Percentiles rank a stretch among this genome's conserved stretches.
Conservation (phyloP, 257 asterid genomes). For the Solanum piurae region DNA sequence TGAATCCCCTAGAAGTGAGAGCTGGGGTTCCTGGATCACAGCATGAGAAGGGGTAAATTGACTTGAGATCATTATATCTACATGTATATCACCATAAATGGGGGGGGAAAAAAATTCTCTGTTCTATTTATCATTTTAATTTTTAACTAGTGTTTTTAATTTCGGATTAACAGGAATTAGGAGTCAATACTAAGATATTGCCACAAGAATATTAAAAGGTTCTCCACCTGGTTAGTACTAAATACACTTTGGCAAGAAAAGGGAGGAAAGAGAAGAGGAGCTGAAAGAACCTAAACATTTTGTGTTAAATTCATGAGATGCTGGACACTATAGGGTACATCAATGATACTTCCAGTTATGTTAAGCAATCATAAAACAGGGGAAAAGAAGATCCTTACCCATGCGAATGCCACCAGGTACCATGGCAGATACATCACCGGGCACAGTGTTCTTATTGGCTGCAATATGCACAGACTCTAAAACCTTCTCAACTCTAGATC, state of each 20-base stretch:
- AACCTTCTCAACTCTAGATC: constrained; percentile 93
- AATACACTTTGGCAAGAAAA: not conserved
- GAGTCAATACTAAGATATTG: not conserved
- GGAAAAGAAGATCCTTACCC: constrained; percentile 37
- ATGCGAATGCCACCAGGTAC: constrained; percentile 98
- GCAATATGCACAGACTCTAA: constrained; percentile 92
- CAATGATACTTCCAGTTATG: not conserved
- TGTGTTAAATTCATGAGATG: not conserved
- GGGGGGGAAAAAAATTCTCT: no score
- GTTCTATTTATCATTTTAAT: not conserved
- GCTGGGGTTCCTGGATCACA: constrained; percentile 75
- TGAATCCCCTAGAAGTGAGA: constrained; percentile 83
- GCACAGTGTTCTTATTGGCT: constrained; percentile 94
- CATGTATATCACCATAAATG: not conserved
- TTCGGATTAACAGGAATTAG: not conserved
- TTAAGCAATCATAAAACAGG: not conserved
- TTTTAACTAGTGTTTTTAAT: not conserved
- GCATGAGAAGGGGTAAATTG: not conserved
- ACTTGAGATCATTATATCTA: not conserved
- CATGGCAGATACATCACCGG: constrained; percentile 99
- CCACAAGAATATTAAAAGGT: not conserved
- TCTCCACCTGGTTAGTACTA: not conserved
- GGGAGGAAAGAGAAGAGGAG: not conserved
- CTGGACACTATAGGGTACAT: not conserved
- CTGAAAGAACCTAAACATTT: not conserved